A percentile compares a stretch with the other conserved stretches of the same genome.
phyloP scores from a whole-genome alignment of 352 stramenopile species.

The Elongisporangium prolatum region DNA sequence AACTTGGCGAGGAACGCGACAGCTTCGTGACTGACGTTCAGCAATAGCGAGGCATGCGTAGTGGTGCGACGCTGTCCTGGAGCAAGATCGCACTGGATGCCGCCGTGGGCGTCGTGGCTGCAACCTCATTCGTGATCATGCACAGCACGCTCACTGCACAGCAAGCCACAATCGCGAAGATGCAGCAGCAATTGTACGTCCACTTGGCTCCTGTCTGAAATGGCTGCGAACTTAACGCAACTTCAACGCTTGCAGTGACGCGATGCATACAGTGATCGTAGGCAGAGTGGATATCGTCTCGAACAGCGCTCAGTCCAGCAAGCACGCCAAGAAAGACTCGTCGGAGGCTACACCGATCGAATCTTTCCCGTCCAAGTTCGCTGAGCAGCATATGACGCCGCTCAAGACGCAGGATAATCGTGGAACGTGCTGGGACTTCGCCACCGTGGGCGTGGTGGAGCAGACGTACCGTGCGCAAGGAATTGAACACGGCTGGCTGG shows the following conservation, averaged over 20 bases:
- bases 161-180: conserved; percentile 23
- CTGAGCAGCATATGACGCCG: conserved; percentile 44
- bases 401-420: conserved; percentile 69
- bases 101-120: conserved; percentile 20
- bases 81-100: conserved; percentile 27
- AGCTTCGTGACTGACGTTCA: background rate
- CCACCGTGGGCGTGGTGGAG: conserved; percentile 55
- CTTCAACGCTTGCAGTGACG: conserved; percentile 16
- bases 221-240: background rate
- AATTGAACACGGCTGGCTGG: conserved; percentile 43
- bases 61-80: conserved; percentile 12
- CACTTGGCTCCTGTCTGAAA: background rate
- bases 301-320: conserved; percentile 13
- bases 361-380: conserved; percentile 48
- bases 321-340: conserved; percentile 9
- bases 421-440: conserved; percentile 71
- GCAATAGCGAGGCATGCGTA: background rate
- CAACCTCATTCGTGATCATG: conserved; percentile 31
- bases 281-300: conserved; percentile 16
- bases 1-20: background rate
- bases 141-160: conserved; percentile 35
- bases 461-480: conserved; percentile 62
- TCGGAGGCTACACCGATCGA: background rate
- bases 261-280: conserved; percentile 37
- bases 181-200: conserved; percentile 51